Evolutionary conservation across 495 filamentous ascomycete species (phyloP).

Genomic region (Neurospora sp.): DNA sequence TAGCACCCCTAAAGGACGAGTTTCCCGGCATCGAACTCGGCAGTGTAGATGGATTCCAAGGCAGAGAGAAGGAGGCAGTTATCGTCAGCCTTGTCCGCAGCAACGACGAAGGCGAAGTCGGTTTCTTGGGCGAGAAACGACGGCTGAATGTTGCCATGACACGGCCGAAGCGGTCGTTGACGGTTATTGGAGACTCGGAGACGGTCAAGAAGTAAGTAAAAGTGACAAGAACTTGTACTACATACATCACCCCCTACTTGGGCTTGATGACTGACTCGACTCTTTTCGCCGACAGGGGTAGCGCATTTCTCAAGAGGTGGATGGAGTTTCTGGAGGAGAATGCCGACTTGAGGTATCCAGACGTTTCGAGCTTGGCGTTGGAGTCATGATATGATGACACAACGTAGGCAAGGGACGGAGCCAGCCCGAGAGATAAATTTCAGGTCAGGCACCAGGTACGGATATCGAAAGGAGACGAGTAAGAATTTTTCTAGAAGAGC

Average conservation of each 20-base stretch:
- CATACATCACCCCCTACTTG: conserved; percentile 4
- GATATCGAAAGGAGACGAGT: background rate
- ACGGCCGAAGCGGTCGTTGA: conserved; percentile 78
- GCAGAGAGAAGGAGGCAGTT: conserved; percentile 92
- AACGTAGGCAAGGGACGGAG: background rate
- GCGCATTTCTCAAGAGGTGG: conserved; percentile 75
- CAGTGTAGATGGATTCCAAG: conserved; percentile 95
- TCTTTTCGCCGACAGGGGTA: conserved; percentile 45
- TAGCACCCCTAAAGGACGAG: conserved; percentile 67
- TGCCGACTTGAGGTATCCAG: conserved; percentile 76
- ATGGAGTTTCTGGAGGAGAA: conserved; percentile 81
- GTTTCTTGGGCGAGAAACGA: conserved; percentile 88
- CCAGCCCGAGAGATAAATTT: background rate
- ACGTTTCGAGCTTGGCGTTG: conserved; percentile 45
- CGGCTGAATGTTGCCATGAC: conserved; percentile 97
- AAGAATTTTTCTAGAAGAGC: background rate
- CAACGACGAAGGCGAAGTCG: conserved; percentile 77
- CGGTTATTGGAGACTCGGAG: conserved; percentile 86
- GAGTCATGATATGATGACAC: conserved; percentile 1
- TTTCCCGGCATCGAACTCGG: conserved; percentile 84
- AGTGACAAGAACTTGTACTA: background rate
- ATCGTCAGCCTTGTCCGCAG: conserved; percentile 85
- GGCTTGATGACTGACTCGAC: conserved; percentile 3
- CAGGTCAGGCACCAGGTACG: background rate
- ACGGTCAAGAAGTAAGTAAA: conserved; percentile 68